These are phyloP conservation scores for Drechslerella dactyloides DNA, from an alignment of 2,329 filamentous ascomycete species.

Conservation along the genomic window DNA sequence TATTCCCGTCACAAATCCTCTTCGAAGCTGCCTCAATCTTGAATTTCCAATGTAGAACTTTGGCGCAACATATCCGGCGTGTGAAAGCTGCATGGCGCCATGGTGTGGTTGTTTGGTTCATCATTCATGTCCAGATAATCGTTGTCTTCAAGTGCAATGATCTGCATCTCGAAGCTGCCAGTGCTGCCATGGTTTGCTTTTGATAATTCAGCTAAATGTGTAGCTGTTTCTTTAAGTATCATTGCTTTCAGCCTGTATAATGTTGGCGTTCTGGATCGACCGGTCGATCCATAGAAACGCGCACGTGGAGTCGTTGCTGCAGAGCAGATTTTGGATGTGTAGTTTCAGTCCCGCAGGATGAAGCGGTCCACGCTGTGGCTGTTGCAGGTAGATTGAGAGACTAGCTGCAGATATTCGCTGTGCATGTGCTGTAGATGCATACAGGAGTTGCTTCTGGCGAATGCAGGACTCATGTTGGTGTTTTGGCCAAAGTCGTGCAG, in stretches of 20 bases:
- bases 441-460: slow-evolving; percentile 52
- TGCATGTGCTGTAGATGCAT: slow-evolving; percentile 50
- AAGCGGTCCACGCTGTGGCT: too few relatives aligned
- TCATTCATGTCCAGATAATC: slow-evolving; percentile 19
- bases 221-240: slow-evolving; percentile 34
- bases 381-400: too few relatives aligned
- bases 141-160: slow-evolving; percentile 21
- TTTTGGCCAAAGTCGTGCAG: slow-evolving; percentile 36
- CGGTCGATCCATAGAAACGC: slow-evolving; percentile 54
- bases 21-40: slow-evolving; percentile 28
- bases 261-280: slow-evolving; percentile 50
- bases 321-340: slow-evolving; percentile 52
- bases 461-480: slow-evolving; percentile 18
- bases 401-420: too few relatives aligned
- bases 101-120: slow-evolving; percentile 25
- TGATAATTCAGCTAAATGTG: slow-evolving; percentile 28
- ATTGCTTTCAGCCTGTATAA: too few relatives aligned
- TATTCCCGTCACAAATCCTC: too few relatives aligned
- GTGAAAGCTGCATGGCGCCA: slow-evolving; percentile 32
- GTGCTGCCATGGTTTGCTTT: slow-evolving; percentile 23
- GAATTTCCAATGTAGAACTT: slow-evolving; percentile 25
- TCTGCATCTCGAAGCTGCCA: slow-evolving; percentile 32
- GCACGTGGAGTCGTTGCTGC: slow-evolving; percentile 54
- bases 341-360: slow-evolving; percentile 54
- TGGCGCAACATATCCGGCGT: slow-evolving; percentile 12